Percentiles rank a stretch among this genome's conserved stretches.
Evolutionary conservation across 2,329 filamentous ascomycete genomes (phyloP).

Genomic region (Sporothrix sp.): DNA sequence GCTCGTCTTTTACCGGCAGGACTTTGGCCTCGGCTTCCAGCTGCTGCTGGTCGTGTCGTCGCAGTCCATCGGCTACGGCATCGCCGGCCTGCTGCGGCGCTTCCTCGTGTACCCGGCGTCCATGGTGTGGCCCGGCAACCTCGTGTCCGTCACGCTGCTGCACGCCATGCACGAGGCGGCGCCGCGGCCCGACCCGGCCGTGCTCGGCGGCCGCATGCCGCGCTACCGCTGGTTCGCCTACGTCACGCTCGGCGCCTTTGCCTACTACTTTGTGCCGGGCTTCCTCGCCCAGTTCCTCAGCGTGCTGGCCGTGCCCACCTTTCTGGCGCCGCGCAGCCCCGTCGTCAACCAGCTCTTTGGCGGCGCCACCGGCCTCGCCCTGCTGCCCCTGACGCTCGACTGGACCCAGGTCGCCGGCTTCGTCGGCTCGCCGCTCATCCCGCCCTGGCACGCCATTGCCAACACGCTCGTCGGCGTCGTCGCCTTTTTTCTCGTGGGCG

Average conservation of each 20-base stretch:
- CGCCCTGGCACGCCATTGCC: conserved; percentile 63
- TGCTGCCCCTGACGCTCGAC: conserved; percentile 37
- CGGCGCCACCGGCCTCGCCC: conserved; percentile 31
- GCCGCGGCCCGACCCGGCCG: conserved; percentile 37
- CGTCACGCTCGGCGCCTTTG: conserved; percentile 33
- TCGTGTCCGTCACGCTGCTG: conserved; percentile 58
- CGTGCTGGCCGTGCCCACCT: conserved; percentile 38
- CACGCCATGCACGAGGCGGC: conserved; percentile 61
- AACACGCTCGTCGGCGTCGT: conserved; percentile 62
- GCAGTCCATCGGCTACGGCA: conserved; percentile 59
- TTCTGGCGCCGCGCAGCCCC: conserved; percentile 37
- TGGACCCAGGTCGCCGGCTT: conserved; percentile 59
- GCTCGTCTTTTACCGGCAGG: conserved; percentile 59
- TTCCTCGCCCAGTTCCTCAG: conserved; percentile 40
- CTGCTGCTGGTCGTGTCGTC: conserved; percentile 57
- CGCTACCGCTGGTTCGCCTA: conserved; percentile 41
- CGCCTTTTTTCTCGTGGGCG: conserved; percentile 52
- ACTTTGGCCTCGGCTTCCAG: conserved; percentile 58
- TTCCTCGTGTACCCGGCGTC: conserved; percentile 56
- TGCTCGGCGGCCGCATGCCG: conserved; percentile 55
- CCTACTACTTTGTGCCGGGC: conserved; percentile 46
- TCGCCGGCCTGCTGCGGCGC: conserved; percentile 57
- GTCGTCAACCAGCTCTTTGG: conserved; percentile 42
- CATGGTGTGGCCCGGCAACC: conserved; percentile 65
- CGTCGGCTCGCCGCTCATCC: conserved; percentile 56